phyloP scores from a whole-genome alignment of 768 basidiomycete genomes.

The Suillus variegatus region DNA sequence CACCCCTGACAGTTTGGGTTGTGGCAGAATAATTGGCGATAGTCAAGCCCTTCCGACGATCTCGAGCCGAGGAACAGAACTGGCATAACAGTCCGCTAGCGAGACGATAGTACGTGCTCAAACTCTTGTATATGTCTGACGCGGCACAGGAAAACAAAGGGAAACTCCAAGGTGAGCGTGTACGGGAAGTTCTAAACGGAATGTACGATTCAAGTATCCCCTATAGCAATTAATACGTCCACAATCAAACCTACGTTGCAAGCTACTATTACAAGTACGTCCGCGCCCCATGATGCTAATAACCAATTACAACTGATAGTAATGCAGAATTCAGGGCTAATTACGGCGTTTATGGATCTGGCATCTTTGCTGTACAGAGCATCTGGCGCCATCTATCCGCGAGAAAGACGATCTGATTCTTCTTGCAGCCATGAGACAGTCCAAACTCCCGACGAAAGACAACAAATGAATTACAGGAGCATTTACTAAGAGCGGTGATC shows the following conservation, averaged over 20 bases:
- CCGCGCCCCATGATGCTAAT: not conserved
- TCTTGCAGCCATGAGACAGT: not conserved
- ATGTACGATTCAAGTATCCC: not conserved
- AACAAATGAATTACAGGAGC: not conserved
- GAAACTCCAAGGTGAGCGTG: not conserved
- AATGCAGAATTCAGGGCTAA: not conserved
- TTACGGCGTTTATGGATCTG: not conserved
- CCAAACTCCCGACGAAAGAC: not conserved
- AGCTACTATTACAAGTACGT: not conserved
- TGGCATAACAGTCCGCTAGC: not conserved
- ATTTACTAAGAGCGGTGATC: not conserved
- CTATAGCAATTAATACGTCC: too few relatives aligned
- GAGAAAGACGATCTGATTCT: not conserved
- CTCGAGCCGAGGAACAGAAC: too few relatives aligned
- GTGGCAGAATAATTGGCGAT: not conserved
- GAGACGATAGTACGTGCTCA: not conserved
- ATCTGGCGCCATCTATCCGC: not conserved
- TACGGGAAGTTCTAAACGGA: not conserved
- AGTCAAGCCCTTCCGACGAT: not conserved
- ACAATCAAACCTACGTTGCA: too few relatives aligned
- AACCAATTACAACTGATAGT: not conserved
- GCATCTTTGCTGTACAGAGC: not conserved
- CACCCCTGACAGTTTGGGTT: not conserved
- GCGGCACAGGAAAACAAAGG: not conserved
- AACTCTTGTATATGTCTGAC: not conserved